Evolutionary conservation across 164 flowering plant species (phyloP).

Genomic region (Stephania japonica): DNA sequence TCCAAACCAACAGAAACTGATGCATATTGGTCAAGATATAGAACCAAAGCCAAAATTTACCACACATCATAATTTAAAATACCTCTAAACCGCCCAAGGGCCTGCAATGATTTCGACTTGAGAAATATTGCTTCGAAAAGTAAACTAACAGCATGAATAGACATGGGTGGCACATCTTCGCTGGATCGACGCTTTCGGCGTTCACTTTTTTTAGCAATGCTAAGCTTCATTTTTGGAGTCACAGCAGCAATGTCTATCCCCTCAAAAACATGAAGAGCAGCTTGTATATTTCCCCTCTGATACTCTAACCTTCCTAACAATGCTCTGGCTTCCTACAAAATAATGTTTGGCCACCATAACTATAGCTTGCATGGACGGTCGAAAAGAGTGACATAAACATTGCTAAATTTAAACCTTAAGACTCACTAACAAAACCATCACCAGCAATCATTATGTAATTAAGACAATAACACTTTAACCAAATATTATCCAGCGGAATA

Average conservation of each 20-base stretch:
- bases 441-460: neutral
- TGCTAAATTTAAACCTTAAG: neutral
- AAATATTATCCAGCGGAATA: neutral
- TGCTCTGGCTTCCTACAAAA: conserved; percentile 86
- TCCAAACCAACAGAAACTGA: neutral
- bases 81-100: conserved; percentile 72
- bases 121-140: conserved; percentile 85
- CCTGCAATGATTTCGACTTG: conserved; percentile 72
- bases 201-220: conserved; percentile 55
- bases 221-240: conserved; percentile 52
- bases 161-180: conserved; percentile 59
- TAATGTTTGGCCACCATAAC: neutral
- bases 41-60: neutral
- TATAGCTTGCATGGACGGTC: neutral
- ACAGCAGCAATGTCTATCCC: conserved; percentile 83
- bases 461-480: neutral
- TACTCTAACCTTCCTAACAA: conserved; percentile 85
- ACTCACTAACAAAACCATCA: neutral
- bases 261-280: conserved; percentile 86
- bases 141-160: conserved; percentile 76
- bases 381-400: neutral
- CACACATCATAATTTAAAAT: neutral
- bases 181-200: conserved; percentile 49
- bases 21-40: neutral
- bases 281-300: conserved; percentile 80